phyloP scores from a whole-genome alignment of 2,329 filamentous ascomycete genomes.

The Trichoderma breve region DNA sequence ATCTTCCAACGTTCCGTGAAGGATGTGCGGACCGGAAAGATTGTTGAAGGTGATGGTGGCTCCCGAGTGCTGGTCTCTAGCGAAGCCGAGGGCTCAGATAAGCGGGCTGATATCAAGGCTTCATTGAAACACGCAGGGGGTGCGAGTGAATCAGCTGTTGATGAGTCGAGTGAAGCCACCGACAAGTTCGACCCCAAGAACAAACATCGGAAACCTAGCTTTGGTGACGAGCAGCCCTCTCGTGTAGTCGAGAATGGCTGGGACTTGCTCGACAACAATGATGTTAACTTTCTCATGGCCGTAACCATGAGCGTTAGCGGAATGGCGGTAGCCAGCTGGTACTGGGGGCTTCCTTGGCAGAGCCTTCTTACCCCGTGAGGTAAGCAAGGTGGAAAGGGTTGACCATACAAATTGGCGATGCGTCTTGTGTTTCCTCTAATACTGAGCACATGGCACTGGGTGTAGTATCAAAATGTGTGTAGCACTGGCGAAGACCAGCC shows the following conservation, averaged over 20 bases:
- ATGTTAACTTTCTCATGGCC: conserved; percentile 92
- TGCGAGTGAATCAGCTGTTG: conserved; percentile 31
- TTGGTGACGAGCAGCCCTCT: conserved; percentile 57
- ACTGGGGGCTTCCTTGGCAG: conserved; percentile 52
- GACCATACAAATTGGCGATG: neutral
- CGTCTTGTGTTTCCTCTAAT: neutral
- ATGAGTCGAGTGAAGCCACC: conserved; percentile 37
- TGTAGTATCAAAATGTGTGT: neutral
- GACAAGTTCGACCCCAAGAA: conserved; percentile 49
- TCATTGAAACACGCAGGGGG: conserved; percentile 44
- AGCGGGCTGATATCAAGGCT: conserved; percentile 41
- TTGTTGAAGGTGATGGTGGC: conserved; percentile 84
- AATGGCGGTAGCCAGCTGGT: conserved; percentile 64
- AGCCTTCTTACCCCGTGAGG: conserved; percentile 6
- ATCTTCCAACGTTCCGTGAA: conserved; percentile 82
- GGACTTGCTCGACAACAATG: conserved; percentile 90
- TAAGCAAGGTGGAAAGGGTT: neutral
- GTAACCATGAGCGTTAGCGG: conserved; percentile 73
- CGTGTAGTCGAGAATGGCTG: conserved; percentile 62
- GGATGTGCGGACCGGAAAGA: conserved; percentile 78
- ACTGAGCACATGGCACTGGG: neutral
- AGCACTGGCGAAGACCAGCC: neutral
- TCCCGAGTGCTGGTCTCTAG: conserved; percentile 52
- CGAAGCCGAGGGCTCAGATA: conserved; percentile 29
- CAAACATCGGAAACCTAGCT: conserved; percentile 51